A percentile compares a stretch with the other conserved stretches of the same genome.
Evolutionary conservation across 2,329 filamentous ascomycete genomes (phyloP).

Genomic region (Claviceps fusiformis): DNA sequence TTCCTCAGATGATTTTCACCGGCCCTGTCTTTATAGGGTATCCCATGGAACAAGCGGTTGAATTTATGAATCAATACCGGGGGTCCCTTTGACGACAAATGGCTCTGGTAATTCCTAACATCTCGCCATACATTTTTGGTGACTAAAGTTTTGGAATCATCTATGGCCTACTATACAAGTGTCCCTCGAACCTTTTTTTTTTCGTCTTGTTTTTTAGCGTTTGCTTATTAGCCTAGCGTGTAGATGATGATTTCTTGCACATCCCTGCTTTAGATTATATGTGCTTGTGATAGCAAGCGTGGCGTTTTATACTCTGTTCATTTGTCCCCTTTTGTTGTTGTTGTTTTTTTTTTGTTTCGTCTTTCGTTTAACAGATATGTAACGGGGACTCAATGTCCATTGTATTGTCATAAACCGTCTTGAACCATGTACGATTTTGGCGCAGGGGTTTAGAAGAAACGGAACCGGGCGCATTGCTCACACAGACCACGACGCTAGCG

Average conservation of each 20-base stretch:
- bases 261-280: background rate
- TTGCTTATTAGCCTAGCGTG: conserved; percentile 1
- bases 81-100: conserved; percentile 14
- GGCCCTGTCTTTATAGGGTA: conserved; percentile 93
- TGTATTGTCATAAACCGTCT: no score
- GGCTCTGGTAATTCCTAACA: no score
- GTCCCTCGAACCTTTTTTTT: background rate
- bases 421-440: no score
- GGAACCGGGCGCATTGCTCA: no score
- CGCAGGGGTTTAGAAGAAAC: no score
- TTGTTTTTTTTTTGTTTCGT: no score
- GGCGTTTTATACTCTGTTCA: conserved; percentile 2
- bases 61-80: conserved; percentile 52
- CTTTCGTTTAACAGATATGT: no score
- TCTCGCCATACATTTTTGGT: no score
- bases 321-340: background rate
- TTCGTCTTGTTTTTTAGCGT: background rate
- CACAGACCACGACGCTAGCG: no score
- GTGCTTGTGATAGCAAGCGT: conserved; percentile 5
- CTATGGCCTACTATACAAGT: no score
- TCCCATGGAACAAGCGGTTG: conserved; percentile 66
- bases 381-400: no score
- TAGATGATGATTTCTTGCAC: background rate
- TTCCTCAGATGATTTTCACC: conserved; percentile 71
- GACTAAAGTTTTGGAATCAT: no score